phyloP scores from a whole-genome alignment of 257 asterid species.

The Scutellaria galericulata region DNA sequence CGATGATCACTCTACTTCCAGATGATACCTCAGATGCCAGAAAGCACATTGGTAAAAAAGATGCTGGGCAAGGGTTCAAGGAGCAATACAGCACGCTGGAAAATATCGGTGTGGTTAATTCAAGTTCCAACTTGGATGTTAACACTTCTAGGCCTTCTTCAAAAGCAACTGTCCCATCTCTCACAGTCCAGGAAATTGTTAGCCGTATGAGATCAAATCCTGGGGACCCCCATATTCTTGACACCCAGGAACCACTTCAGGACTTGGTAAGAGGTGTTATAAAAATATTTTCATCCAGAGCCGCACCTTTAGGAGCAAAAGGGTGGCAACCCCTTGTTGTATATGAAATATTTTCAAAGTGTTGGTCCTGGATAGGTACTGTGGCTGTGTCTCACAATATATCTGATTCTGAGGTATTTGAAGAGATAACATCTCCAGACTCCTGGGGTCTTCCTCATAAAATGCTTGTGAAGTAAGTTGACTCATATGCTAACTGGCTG shows the following conservation, averaged over 20 bases:
- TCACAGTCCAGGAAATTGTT: slow-evolving; percentile 81
- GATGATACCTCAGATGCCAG: slow-evolving; percentile 66
- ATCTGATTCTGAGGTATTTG: slow-evolving; percentile 64
- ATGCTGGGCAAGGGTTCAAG: slow-evolving; percentile 49
- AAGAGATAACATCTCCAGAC: slow-evolving; percentile 92
- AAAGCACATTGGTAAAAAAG: slow-evolving; percentile 52
- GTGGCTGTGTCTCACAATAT: slow-evolving; percentile 38
- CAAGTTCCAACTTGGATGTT: slow-evolving; percentile 41
- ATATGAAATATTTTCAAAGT: slow-evolving; percentile 72
- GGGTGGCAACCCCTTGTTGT: slow-evolving; percentile 96
- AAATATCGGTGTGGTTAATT: slow-evolving; percentile 38
- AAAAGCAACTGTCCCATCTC: slow-evolving; percentile 62
- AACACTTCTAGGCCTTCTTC: slow-evolving; percentile 52
- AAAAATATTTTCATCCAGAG: slow-evolving; percentile 82
- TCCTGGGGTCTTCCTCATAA: slow-evolving; percentile 96
- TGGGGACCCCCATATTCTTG: slow-evolving; percentile 91
- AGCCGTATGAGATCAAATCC: slow-evolving; percentile 87
- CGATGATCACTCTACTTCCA: slow-evolving; percentile 75
- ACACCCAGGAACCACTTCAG: slow-evolving; percentile 97
- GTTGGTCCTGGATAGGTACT: slow-evolving; percentile 98
- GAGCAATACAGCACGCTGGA: slow-evolving; percentile 54
- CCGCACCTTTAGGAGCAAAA: slow-evolving; percentile 97
- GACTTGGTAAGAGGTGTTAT: slow-evolving; percentile 96
- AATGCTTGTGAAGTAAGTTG: slow-evolving; percentile 95
- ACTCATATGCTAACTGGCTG: slow-evolving; percentile 95